Conservation (phyloP, 208 protist genomes). For the Leishmania tarentolae region DNA sequence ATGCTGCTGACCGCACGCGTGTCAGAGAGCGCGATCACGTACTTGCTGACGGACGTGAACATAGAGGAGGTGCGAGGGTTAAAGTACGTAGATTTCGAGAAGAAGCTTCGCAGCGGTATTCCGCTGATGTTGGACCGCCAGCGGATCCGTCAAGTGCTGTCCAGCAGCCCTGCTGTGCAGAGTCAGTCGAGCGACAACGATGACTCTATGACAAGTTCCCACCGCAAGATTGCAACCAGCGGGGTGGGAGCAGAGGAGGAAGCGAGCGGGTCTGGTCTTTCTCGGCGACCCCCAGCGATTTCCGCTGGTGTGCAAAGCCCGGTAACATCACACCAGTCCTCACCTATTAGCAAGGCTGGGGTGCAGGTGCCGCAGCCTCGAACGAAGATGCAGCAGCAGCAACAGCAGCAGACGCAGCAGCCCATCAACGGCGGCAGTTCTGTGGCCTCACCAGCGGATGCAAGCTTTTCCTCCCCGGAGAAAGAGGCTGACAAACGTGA, state of each 20-base stretch:
- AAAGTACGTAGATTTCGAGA: conserved; percentile 32
- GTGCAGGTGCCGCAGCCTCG: conserved; percentile 72
- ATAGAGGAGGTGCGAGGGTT: conserved; percentile 31
- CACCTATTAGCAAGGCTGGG: conserved; percentile 24
- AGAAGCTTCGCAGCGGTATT: conserved; percentile 22
- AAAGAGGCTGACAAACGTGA: conserved; percentile 32
- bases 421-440: conserved; percentile 18
- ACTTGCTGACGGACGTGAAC: conserved; percentile 19
- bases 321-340: conserved; percentile 20
- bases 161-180: background rate
- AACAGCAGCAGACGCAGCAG: conserved; percentile 32
- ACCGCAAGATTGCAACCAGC: background rate
- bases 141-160: conserved; percentile 27
- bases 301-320: conserved; percentile 12
- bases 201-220: background rate
- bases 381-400: conserved; percentile 56
- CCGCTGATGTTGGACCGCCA: conserved; percentile 31
- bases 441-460: conserved; percentile 30
- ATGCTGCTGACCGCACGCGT: conserved; percentile 27
- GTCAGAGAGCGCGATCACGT: conserved; percentile 24
- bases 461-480: conserved; percentile 27
- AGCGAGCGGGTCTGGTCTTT: background rate
- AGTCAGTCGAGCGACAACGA: conserved; percentile 1
- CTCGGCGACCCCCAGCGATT: conserved; percentile 13
- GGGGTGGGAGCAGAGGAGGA: background rate